Evolutionary conservation across 352 stramenopile species (phyloP), one percentile per base, ranked within the genome.

Genomic region (Phytophthora citrophthora): DNA sequence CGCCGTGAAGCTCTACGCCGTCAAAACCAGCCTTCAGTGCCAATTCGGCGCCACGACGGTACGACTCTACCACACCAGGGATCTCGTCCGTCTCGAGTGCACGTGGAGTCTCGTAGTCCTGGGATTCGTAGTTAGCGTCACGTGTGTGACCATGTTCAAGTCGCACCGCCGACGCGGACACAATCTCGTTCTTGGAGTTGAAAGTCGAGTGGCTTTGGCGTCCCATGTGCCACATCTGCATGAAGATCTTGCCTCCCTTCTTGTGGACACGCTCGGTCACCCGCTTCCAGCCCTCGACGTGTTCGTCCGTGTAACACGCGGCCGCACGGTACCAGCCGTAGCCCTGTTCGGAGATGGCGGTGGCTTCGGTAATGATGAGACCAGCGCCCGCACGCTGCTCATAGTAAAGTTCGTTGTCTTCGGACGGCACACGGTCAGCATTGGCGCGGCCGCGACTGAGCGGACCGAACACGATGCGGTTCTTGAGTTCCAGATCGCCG

Each of bases 211-310:
- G 86, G 7, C 70, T 34, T 32, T 78, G 61, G 18, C 88, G 78
- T 27, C 89, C 89, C 27, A 83, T 75, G 65, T 97, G 88, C 88
- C 86, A 96, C 32, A 97, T 65, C 68, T 97, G 89, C 55, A 85
- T 54, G 55, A 86, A 89, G 46, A 97, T 96, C 40, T 81, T 81
- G 51, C 79, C 82, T 29, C 72, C 73, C 43, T 93, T 94, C 26
- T 70, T 77, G 64, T 97, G 90, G 5, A 97, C 89, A 9, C 68
- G 59, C 12, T 95, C 76, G 0, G 61, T 76, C n/a, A 92, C 69
- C 8, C 60, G 56, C 52, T 90, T 86, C 82, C 82, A 92, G 6
- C 46, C 70, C 24, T 76, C 60, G 7, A 66, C 61, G 16, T 90
- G 81, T 0, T 66, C 75, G 18, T 76, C 52, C 1, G 45, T 71